Evolutionary conservation across 1,284 basidiomycete genomes (phyloP), one percentile per base, ranked within the genome.

Genomic region (Ceratobasidium sp.): DNA sequence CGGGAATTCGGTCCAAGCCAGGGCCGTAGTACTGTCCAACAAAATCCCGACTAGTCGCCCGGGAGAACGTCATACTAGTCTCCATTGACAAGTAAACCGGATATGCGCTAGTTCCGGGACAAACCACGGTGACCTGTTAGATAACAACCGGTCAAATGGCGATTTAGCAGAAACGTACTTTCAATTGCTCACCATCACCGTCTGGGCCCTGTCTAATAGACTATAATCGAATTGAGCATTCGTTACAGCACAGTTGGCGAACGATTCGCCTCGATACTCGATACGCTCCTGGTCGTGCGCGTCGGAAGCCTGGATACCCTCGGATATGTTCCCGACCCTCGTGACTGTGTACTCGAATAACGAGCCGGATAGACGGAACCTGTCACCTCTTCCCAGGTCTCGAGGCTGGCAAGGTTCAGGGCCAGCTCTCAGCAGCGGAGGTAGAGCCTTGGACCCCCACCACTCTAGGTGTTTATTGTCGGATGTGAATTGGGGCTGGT

Each of bases 21-120:
- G 57, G 27, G 11, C 56, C 69, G 27, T 60, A 72, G 48, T 72
- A 72, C 45, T 60, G 56, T 11, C 69, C 69, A 15, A 72, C 31
- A 24, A 60, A 72, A 47, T 72, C 69, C 22, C 51, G 60, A n/a
- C 17, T 51, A 22, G 44, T 27, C n/a, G 22, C 45, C 11, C 17
- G n/a, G 27, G 56, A 56, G 22, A 72, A 72, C 9, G 50, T 45
- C 1, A 72, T 51, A 0, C n/a, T 27, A 11, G 69, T 60, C 27
- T 72, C 44, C 57, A 72, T 59, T 17, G 57, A 60, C 22, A 60
- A 45, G 6, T 36, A 50, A 2, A 72, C 22, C 24, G 69, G 69
- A 29, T 59, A 72, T 1, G 50, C 63, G 2, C 9, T 9, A 51
- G 63, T n/a, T 22, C 33, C 33, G 8, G 27, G 45, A 33, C 69